These are phyloP conservation scores for Globisporangium cystogenes DNA, from an alignment of 352 stramenopile species.

Conservation along the genomic window DNA sequence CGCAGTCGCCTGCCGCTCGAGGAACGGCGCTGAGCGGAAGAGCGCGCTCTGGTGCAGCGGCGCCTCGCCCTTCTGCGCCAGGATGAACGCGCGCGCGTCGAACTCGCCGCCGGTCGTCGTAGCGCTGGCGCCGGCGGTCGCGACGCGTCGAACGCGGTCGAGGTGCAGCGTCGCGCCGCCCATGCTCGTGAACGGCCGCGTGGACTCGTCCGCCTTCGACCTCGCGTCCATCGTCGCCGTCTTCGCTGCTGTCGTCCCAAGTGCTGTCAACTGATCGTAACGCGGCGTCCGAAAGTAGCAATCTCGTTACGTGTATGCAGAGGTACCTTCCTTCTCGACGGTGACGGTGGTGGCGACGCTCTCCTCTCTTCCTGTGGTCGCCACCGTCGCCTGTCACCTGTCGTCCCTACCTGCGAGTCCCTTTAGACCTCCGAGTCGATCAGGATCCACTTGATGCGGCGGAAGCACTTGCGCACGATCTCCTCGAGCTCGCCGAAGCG, in stretches of 20 bases:
- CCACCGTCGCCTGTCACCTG: too few relatives aligned
- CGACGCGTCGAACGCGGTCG: slow-evolving; percentile 9
- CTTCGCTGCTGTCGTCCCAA: too few relatives aligned
- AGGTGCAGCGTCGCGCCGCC: slow-evolving; percentile 26
- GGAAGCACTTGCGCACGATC: slow-evolving; percentile 90
- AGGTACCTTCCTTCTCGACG: too few relatives aligned
- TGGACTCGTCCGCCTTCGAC: background rate
- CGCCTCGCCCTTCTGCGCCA: slow-evolving; percentile 50
- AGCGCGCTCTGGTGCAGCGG: slow-evolving; percentile 52
- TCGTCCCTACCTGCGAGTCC: too few relatives aligned
- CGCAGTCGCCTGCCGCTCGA: slow-evolving; percentile 8
- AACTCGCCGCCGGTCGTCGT: slow-evolving; percentile 25
- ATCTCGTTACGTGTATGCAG: too few relatives aligned
- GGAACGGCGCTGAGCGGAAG: slow-evolving; percentile 36
- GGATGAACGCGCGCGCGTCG: slow-evolving; percentile 55
- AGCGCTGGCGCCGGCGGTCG: background rate
- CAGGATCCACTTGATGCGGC: slow-evolving; percentile 90
- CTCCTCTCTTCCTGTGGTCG: too few relatives aligned
- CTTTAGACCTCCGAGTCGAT: slow-evolving; percentile 86
- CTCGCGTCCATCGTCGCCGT: slow-evolving; percentile 1
- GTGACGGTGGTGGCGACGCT: background rate
- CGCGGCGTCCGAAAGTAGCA: too few relatives aligned
- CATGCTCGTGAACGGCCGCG: slow-evolving; percentile 31
- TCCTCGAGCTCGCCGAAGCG: slow-evolving; percentile 81
- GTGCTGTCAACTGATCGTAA: too few relatives aligned